A percentile compares a stretch with the other conserved stretches of the same genome.
Evolutionary conservation across 805 yeast genomes (phyloP).

Genomic region (Ascoidea tarda): DNA sequence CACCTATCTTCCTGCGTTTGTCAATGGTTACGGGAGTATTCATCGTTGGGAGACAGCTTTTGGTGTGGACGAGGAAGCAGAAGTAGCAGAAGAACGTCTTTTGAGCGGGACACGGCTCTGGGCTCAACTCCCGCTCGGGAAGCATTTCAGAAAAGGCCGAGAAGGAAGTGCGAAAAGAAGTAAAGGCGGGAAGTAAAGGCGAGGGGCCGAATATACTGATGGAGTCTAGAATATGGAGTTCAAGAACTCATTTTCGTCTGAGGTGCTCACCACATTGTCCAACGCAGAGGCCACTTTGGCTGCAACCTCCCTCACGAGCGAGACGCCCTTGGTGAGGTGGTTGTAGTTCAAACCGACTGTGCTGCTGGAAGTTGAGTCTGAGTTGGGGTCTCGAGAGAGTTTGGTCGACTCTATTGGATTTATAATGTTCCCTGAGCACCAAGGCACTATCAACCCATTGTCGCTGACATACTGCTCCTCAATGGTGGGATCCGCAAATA

Average conservation of each 20-base stretch:
- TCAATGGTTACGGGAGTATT: too few relatives aligned
- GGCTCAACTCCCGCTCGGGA: too few relatives aligned
- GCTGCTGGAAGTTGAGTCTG: conserved; percentile 22
- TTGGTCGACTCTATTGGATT: conserved; percentile 66
- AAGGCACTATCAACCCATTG: conserved; percentile 65
- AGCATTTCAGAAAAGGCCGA: too few relatives aligned
- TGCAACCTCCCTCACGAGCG: conserved; percentile 48
- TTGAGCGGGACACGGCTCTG: too few relatives aligned
- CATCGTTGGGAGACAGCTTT: too few relatives aligned
- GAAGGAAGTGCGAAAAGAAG: too few relatives aligned
- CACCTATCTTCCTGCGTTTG: too few relatives aligned
- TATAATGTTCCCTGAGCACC: conserved; percentile 49
- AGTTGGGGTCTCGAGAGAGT: conserved; percentile 26
- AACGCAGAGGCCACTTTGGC: conserved; percentile 44
- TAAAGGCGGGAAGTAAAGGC: too few relatives aligned
- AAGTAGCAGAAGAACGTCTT: too few relatives aligned
- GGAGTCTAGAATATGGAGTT: conserved; percentile 4
- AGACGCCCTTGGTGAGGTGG: conserved; percentile 37
- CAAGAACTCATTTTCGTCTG: conserved; percentile 6
- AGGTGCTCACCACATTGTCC: conserved; percentile 26
- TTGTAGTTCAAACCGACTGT: conserved; percentile 32
- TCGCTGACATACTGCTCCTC: conserved; percentile 84
- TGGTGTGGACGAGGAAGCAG: too few relatives aligned
- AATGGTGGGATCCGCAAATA: conserved; percentile 74
- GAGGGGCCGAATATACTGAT: too few relatives aligned